Evolutionary conservation across 179 eudicot species (phyloP).

Genomic region (Gypsophila paniculata): DNA sequence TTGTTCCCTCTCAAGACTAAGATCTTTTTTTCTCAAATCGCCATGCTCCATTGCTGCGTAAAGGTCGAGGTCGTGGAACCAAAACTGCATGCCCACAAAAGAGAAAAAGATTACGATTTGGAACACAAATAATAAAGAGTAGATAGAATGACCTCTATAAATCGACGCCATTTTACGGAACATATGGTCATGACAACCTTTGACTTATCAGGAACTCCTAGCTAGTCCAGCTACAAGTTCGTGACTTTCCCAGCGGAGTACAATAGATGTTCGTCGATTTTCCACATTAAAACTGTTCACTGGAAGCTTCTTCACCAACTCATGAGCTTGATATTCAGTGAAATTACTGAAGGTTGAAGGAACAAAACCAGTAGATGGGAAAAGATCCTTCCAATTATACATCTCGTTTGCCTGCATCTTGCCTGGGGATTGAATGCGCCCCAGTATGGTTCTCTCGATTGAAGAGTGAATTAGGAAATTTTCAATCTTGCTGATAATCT

Average conservation of each 20-base stretch:
- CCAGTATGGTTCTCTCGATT: constrained; percentile 15
- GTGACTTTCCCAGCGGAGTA: constrained; percentile 18
- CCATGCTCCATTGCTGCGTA: too few species aligned
- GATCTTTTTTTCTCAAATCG: too few species aligned
- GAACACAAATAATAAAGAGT: too few species aligned
- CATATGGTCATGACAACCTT: not conserved
- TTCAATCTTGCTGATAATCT: constrained; percentile 10
- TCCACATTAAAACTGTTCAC: constrained; percentile 24
- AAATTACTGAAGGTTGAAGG: constrained; percentile 18
- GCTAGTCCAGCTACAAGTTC: constrained; percentile 22
- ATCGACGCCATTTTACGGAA: too few species aligned
- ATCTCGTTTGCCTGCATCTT: constrained; percentile 23
- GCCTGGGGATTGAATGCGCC: constrained; percentile 18
- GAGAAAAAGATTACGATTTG: too few species aligned
- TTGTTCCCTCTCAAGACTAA: too few species aligned
- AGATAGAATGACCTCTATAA: too few species aligned
- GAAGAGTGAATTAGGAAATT: constrained; percentile 17
- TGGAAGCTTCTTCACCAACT: constrained; percentile 14
- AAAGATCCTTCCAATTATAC: constrained; percentile 17
- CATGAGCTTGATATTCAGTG: constrained; percentile 23
- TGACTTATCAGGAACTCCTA: constrained; percentile 18
- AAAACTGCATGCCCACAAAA: too few species aligned
- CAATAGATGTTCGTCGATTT: constrained; percentile 18
- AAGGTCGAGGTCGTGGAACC: too few species aligned
- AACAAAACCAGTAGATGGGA: constrained; percentile 21